phyloP scores from a whole-genome alignment of 2,329 filamentous ascomycete genomes.

The Fusarium hostae region DNA sequence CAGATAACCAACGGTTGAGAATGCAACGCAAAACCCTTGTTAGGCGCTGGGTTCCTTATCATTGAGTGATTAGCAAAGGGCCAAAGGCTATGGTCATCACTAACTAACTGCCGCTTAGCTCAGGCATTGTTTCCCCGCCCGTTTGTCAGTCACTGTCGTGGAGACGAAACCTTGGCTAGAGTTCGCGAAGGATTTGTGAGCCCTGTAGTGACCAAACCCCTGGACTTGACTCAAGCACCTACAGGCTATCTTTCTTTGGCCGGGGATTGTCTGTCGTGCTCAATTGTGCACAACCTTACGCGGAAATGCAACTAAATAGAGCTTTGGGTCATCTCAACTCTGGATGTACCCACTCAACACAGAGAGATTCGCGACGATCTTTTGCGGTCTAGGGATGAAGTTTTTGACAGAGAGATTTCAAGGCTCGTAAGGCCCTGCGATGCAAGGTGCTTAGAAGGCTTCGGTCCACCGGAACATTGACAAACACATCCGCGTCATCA shows the following conservation, averaged over 20 bases:
- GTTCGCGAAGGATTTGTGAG: background rate
- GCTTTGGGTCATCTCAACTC: background rate
- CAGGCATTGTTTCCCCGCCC: background rate
- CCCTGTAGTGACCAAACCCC: background rate
- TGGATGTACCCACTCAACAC: background rate
- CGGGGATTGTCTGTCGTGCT: background rate
- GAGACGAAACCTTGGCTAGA: background rate
- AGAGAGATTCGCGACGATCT: constrained; percentile 20
- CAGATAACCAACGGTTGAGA: constrained; percentile 3
- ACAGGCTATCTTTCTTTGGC: background rate
- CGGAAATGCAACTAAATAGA: background rate
- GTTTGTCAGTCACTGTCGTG: background rate
- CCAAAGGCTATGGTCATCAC: background rate
- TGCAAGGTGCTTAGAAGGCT: background rate
- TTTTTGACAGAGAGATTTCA: background rate
- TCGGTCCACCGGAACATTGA: background rate
- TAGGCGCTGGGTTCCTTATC: background rate
- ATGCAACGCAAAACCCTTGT: constrained; percentile 1
- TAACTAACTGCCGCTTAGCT: constrained; percentile 8
- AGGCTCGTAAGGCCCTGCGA: no score
- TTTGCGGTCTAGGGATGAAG: constrained; percentile 1
- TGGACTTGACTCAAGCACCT: background rate
- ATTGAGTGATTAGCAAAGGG: background rate
- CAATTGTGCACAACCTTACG: background rate
- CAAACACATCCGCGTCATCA: background rate